Evolutionary conservation across 2,329 filamentous ascomycete genomes (phyloP).

Genomic region (Claviceps cyperi): DNA sequence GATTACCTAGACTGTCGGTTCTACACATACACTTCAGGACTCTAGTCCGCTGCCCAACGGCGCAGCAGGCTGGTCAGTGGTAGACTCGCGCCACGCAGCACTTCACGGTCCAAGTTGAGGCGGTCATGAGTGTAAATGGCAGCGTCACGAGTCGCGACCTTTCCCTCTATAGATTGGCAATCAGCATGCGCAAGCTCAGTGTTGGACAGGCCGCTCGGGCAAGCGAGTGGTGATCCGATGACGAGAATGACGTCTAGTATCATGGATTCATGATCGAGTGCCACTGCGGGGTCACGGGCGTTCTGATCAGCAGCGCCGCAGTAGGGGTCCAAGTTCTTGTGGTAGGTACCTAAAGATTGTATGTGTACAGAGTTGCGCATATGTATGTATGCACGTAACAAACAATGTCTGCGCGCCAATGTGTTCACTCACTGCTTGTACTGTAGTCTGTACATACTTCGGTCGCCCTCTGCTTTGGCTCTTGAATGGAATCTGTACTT

Average conservation of each 20-base stretch:
- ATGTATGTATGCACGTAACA: no score
- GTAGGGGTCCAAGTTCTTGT: neutral
- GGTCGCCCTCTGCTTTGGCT: no score
- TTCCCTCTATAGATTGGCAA: no score
- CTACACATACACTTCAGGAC: no score
- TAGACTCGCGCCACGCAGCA: neutral
- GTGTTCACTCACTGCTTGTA: no score
- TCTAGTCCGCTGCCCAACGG: neutral
- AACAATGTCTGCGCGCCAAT: no score
- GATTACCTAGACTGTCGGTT: no score
- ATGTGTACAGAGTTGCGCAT: no score
- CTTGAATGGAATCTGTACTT: no score
- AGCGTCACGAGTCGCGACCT: neutral
- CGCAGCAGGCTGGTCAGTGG: neutral
- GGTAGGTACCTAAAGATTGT: no score
- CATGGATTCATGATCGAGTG: neutral
- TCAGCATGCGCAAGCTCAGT: neutral
- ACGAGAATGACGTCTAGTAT: conserved; percentile 1
- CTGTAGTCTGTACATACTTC: no score
- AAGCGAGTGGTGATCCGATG: neutral
- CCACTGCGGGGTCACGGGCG: neutral
- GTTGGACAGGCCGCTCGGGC: neutral
- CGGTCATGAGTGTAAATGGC: neutral
- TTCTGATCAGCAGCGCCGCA: neutral
- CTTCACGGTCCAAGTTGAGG: neutral